Percentiles rank a stretch among this genome's conserved stretches.
These are phyloP conservation scores for Penicillium daleae DNA, from an alignment of 495 filamentous ascomycete species.

Conservation along the genomic window DNA sequence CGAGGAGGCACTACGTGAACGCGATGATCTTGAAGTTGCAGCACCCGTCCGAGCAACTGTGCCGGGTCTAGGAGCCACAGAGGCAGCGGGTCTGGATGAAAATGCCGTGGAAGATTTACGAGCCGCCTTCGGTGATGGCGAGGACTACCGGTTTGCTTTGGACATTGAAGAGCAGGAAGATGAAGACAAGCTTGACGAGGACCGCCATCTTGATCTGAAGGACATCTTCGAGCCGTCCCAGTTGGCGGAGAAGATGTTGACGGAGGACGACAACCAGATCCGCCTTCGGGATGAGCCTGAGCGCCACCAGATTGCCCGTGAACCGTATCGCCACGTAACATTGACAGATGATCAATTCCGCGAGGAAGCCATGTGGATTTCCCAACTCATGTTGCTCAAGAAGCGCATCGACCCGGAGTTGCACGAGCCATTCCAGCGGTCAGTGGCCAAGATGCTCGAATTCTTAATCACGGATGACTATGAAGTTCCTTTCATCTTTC, in stretches of 20 bases:
- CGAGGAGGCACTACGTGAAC: conserved; percentile 73
- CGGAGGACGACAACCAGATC: conserved; percentile 91
- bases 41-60: conserved; percentile 68
- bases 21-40: conserved; percentile 86
- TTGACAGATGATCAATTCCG: conserved; percentile 79
- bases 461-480: conserved; percentile 91
- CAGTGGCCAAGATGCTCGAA: conserved; percentile 89
- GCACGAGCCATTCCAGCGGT: conserved; percentile 79
- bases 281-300: conserved; percentile 87
- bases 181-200: conserved; percentile 69
- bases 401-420: conserved; percentile 73
- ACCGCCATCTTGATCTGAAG: conserved; percentile 84
- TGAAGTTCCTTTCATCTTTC: conserved; percentile 96
- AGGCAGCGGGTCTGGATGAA: conserved; percentile 80
- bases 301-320: conserved; percentile 88
- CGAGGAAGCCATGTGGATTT: conserved; percentile 91
- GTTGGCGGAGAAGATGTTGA: conserved; percentile 88
- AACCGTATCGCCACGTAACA: conserved; percentile 77
- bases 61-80: conserved; percentile 58
- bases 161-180: conserved; percentile 73
- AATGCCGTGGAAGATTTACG: conserved; percentile 93
- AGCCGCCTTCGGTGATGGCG: conserved; percentile 90
- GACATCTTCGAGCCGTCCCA: conserved; percentile 98
- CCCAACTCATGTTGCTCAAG: conserved; percentile 82
- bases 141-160: conserved; percentile 92